Base-by-base conservation (phyloP, 2,329 filamentous ascomycete genomes). In the Diplodia seriata region DNA sequence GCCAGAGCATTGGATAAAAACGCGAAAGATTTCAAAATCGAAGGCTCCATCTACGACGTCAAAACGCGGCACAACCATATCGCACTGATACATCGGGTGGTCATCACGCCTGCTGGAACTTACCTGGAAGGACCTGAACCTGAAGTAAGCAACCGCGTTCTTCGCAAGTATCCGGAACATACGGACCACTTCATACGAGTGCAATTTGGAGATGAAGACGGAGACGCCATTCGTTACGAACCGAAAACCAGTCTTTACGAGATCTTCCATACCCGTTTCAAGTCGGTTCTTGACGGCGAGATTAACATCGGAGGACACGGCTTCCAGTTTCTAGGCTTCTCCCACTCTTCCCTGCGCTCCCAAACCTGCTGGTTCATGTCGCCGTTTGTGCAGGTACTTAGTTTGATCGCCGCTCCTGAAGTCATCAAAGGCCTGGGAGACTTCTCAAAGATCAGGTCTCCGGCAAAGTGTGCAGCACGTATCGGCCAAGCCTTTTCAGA, bases 151-250 rank as follows among this genome's bases (percentile, higher is more conserved):
- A 93, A 93, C 73, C 83, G 90, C 4, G 86, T 94, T 3, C 79
- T 94, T 18, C 86, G 91, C n/a, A 86, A 87, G 70, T 92, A 89
- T 70, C 76, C 83, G 0, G 73, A 84, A 0, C 81, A 88, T 67
- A 84, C 84, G 1, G 86, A 91, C 55, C 83, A 85, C 71, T 93
- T 93, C 71, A 74, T 92, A 0, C 85, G 92, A 0, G 90, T 94
- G 0, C 85, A 87, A 7, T 93, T 95, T 72, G 84, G 84, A 36
- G 92, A 95, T 56, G 92, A 96, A 74, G 86, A 91, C 72, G 90
- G 90, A 0, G 82, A 88, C 29, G 84, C 86, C 20, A 74, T 95
- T 0, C 82, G 80, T 20, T 89, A 87, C 74, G 89, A 88, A 68
- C 76, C 84, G 11, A 72, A 76, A 4, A 74, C 82, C 1, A 84